phyloP scores from a whole-genome alignment of 768 basidiomycete genomes.

The Leccinum subtestaceum region DNA sequence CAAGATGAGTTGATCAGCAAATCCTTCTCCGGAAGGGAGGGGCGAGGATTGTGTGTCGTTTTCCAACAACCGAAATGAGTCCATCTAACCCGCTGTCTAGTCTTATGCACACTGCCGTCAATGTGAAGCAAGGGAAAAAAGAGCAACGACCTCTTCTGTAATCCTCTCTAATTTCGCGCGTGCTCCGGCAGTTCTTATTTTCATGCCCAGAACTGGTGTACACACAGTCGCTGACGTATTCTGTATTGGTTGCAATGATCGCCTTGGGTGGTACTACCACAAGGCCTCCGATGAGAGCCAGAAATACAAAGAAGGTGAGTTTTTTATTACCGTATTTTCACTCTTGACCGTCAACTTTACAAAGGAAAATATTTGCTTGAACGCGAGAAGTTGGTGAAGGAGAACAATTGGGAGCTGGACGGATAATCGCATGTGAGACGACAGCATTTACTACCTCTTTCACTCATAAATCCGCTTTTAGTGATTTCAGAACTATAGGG shows the following conservation, averaged over 20 bases:
- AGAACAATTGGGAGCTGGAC: constrained; percentile 75
- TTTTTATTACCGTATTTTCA: neutral
- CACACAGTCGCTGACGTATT: constrained; percentile 81
- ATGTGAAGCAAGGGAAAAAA: constrained; percentile 67
- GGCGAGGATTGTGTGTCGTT: constrained; percentile 68
- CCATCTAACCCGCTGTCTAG: constrained; percentile 35
- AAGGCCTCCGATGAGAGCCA: constrained; percentile 72
- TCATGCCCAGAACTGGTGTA: constrained; percentile 60
- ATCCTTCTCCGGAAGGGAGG: constrained; percentile 79
- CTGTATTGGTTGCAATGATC: constrained; percentile 75
- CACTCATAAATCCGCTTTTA: neutral
- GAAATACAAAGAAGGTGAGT: constrained; percentile 82
- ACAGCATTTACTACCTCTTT: neutral
- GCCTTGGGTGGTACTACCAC: constrained; percentile 81
- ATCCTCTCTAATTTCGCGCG: constrained; percentile 14
- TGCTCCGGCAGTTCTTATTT: constrained; percentile 1
- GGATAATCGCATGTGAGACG: constrained; percentile 24
- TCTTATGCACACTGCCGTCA: constrained; percentile 73
- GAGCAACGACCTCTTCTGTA: constrained; percentile 77
- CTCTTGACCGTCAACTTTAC: neutral
- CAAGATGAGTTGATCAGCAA: constrained; percentile 87
- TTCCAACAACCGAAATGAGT: neutral
- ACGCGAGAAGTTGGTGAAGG: constrained; percentile 75
- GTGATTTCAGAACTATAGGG: neutral
- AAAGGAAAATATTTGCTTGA: constrained; percentile 85